Conservation (phyloP, 306 rosid species). For the Malus sieversii region DNA sequence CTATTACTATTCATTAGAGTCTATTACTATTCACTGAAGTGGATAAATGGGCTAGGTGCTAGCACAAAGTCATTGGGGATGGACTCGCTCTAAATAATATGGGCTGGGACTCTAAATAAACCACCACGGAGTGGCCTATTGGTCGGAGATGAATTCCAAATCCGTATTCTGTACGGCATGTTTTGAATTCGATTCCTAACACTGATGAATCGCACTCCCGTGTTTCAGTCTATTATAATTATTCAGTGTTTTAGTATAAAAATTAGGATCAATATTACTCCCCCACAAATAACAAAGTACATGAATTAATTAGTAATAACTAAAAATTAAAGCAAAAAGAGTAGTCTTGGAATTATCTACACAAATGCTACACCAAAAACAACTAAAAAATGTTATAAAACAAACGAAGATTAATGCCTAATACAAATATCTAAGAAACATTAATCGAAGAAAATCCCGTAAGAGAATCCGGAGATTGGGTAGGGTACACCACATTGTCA, state of each 20-base stretch:
- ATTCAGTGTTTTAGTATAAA: too few relatives aligned
- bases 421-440: background rate
- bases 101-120: too few relatives aligned
- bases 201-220: accelerated
- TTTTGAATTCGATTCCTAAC: accelerated
- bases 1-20: too few relatives aligned
- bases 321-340: background rate
- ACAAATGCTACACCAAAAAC: background rate
- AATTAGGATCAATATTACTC: too few relatives aligned
- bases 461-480: slow-evolving; percentile 22
- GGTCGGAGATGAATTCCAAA: accelerated
- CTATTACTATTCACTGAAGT: too few relatives aligned
- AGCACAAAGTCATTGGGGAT: too few relatives aligned
- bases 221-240: too few relatives aligned
- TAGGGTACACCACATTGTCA: slow-evolving; percentile 51
- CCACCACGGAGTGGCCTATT: accelerated
- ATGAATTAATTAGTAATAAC: background rate
- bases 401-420: background rate
- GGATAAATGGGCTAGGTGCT: too few relatives aligned
- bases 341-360: background rate
- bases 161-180: accelerated
- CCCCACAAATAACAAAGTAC: background rate
- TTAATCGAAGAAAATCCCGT: background rate
- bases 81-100: too few relatives aligned
- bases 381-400: background rate